These are phyloP conservation scores for Odontarrhena argentea DNA, from an alignment of 345 rosid species.

Conservation along the genomic window DNA sequence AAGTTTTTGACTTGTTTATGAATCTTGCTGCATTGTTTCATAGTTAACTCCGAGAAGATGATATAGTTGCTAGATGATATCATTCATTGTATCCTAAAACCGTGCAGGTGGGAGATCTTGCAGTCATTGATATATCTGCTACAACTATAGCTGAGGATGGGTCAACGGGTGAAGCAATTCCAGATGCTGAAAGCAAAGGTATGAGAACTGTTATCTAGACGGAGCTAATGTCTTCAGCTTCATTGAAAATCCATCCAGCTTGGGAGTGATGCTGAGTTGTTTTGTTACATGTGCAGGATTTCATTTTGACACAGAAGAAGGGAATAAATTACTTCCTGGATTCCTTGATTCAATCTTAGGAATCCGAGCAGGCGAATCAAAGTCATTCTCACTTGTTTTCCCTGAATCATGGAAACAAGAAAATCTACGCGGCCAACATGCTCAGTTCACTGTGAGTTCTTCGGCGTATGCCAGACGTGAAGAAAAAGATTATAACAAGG, in stretches of 20 bases:
- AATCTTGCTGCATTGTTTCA: not conserved
- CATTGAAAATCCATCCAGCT: not conserved
- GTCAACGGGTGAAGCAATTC: constrained; percentile 62
- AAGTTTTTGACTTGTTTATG: not conserved
- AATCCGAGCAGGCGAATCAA: constrained; percentile 72
- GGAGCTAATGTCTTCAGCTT: not conserved
- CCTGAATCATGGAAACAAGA: constrained; percentile 94
- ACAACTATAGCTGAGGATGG: constrained; percentile 61
- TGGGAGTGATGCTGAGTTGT: constrained; percentile 17
- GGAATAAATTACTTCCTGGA: constrained; percentile 77
- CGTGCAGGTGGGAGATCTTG: constrained; percentile 80
- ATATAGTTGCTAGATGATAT: constrained; percentile 1
- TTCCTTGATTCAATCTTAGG: constrained; percentile 76
- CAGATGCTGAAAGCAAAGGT: constrained; percentile 95
- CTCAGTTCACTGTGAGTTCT: constrained; percentile 84
- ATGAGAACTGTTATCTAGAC: constrained; percentile 7
- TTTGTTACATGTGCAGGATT: constrained; percentile 55
- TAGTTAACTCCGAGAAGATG: constrained; percentile 14
- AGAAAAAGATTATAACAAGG: not conserved
- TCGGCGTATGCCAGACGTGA: constrained; percentile 6
- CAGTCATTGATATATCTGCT: constrained; percentile 84
- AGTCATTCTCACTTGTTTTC: constrained; percentile 75
- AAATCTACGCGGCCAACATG: constrained; percentile 73
- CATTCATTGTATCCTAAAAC: constrained; percentile 22
- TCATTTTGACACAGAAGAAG: constrained; percentile 90